phyloP scores from a whole-genome alignment of 306 rosid species.

The Ormosia semicastrata region DNA sequence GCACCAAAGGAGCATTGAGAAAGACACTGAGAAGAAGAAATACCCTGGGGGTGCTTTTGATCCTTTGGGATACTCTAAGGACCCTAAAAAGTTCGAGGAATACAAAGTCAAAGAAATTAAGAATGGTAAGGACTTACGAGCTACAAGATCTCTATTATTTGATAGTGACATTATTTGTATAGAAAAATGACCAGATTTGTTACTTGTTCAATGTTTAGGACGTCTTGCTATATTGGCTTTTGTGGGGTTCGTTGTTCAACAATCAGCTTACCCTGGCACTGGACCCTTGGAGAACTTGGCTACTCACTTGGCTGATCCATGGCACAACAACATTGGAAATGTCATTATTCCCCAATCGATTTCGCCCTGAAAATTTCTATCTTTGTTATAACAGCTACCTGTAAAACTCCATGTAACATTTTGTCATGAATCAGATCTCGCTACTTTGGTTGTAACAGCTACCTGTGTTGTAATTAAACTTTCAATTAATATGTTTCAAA shows the following conservation, averaged over 20 bases:
- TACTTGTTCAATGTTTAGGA: constrained; percentile 39
- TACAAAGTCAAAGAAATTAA: constrained; percentile 91
- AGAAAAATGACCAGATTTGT: neutral
- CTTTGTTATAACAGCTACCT: constrained; percentile 19
- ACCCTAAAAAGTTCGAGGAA: constrained; percentile 79
- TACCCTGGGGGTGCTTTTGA: constrained; percentile 99
- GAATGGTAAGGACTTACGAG: constrained; percentile 50
- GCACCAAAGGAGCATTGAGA: constrained; percentile 98
- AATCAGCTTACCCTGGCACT: constrained; percentile 96
- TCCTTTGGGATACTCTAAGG: constrained; percentile 98
- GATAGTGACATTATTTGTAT: neutral
- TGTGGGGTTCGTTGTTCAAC: constrained; percentile 87
- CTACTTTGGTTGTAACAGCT: neutral
- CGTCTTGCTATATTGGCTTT: constrained; percentile 93
- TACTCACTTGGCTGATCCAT: constrained; percentile 98
- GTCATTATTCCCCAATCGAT: constrained; percentile 59
- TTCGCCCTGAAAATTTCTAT: constrained; percentile 33
- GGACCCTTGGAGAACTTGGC: constrained; percentile 99
- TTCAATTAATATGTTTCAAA: constrained; percentile 9
- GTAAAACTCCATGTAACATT: constrained; percentile 52
- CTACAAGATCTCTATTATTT: neutral
- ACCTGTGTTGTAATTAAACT: constrained; percentile 37
- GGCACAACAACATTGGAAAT: constrained; percentile 99
- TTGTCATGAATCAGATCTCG: constrained; percentile 35
- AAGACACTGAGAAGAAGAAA: constrained; percentile 94